Base-by-base conservation (phyloP, 83 land plant genomes). In the Picea abies region DNA sequence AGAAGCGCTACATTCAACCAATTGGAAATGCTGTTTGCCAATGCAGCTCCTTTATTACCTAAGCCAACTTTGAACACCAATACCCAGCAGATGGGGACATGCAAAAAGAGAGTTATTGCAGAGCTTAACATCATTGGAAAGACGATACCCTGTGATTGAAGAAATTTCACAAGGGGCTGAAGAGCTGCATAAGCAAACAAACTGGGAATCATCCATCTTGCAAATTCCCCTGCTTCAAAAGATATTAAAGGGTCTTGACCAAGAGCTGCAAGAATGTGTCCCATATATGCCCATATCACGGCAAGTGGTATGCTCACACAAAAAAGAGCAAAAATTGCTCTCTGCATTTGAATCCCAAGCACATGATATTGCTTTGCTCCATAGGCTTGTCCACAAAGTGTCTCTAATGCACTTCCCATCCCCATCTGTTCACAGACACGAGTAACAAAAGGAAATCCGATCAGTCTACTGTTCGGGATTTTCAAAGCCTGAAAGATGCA, bases 331-430 rank as follows among this genome's bases (percentile, higher is more conserved):
- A 95, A 37, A 82, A 92, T 80, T 0, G 92, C 97, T 75, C 91
- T 87, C 78, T 96, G 99, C 76, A 88, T 84, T 23, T 93, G 85
- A 39, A 95, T 85, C 15, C 97, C 94, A 44, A 94, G 91, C 89
- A 96, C 76, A 60, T 88, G 88, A 73, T 93, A 89, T 75, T 96
- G 92, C 81, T 89, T 86, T 79, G 99, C 99, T 77, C 99, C 99
- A 89, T 81, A 95, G 14, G 99, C 87, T 71, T 96, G 97, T 3
- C 99, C 99, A 75, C 98, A 96, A 22, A 96, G 80, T 15, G 99
- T 96, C 17, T 94, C 99, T 80, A 96, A 80, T 17, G 94, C 94
- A 81, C 93, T 90, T 79, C 86, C 92, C 91, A 89, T 88, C 0
- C 99, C 99, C 83, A 90, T 16, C 99, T 96, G 87, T 75, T 15